phyloP scores from a whole-genome alignment of 495 filamentous ascomycete genomes.

The Viridothelium virens region DNA sequence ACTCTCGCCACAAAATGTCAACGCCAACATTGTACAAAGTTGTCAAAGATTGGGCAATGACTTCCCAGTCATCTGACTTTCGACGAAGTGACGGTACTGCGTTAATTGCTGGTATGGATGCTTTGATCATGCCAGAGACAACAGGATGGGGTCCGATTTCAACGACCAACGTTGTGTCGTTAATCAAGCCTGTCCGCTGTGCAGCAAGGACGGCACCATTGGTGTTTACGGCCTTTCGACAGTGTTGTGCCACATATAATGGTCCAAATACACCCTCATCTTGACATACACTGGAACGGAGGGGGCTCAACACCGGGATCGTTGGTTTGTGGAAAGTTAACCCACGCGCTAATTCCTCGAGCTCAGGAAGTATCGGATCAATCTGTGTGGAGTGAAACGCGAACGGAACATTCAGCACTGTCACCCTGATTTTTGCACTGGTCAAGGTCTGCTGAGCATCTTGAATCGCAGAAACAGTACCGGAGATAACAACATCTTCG shows the following conservation, averaged over 20 bases:
- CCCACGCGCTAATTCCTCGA: conserved; percentile 50
- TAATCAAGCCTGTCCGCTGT: conserved; percentile 17
- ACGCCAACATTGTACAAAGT: conserved; percentile 15
- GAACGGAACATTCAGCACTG: conserved; percentile 61
- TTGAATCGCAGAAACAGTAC: conserved; percentile 20
- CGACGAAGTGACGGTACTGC: not conserved
- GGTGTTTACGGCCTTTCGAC: conserved; percentile 67
- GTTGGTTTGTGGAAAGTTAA: conserved; percentile 54
- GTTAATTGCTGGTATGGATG: conserved; percentile 16
- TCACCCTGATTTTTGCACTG: conserved; percentile 21
- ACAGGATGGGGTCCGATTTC: conserved; percentile 41
- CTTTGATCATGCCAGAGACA: conserved; percentile 25
- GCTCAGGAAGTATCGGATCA: conserved; percentile 60
- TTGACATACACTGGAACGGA: conserved; percentile 52
- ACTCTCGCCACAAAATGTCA: conserved; percentile 16
- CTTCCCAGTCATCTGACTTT: conserved; percentile 16
- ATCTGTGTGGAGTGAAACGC: conserved; percentile 78
- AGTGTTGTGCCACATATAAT: conserved; percentile 56
- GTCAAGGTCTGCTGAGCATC: conserved; percentile 14
- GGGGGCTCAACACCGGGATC: conserved; percentile 66
- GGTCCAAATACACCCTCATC: conserved; percentile 48
- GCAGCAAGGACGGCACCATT: conserved; percentile 45
- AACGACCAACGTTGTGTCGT: conserved; percentile 32
- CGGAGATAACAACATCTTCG: conserved; percentile 29
- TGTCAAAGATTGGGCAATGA: conserved; percentile 8